Percentiles rank a stretch among this genome's conserved stretches.
Evolutionary conservation across 192 early-diverging fungal genomes (phyloP).

Genomic region (Coemansia sp.): DNA sequence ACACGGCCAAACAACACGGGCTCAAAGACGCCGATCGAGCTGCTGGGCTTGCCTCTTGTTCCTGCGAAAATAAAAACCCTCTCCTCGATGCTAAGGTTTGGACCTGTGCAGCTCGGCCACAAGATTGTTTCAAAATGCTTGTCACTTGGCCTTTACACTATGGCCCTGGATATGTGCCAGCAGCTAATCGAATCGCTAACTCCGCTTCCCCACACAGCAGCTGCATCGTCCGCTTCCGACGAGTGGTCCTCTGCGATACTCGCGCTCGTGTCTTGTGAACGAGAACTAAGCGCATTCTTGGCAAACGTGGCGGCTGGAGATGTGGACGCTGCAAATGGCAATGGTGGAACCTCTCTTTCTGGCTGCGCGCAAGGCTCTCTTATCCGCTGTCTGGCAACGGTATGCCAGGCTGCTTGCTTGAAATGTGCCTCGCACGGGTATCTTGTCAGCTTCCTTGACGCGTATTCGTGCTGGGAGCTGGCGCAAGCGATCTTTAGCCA

Average conservation of each 20-base stretch:
- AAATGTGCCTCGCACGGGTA: slow-evolving; percentile 25
- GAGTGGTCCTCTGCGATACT: slow-evolving; percentile 18
- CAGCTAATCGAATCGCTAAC: slow-evolving; percentile 18
- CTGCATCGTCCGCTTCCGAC: neutral
- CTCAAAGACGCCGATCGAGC: neutral
- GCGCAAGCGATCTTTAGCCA: slow-evolving; percentile 33
- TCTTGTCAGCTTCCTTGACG: slow-evolving; percentile 29
- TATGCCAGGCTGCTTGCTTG: slow-evolving; percentile 27
- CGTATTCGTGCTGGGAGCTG: slow-evolving; percentile 42
- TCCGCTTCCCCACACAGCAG: neutral
- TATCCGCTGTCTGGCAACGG: slow-evolving; percentile 9
- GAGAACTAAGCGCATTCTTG: slow-evolving; percentile 14
- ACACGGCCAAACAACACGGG: neutral
- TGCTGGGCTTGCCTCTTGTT: slow-evolving; percentile 19
- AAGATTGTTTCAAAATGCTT: slow-evolving; percentile 19
- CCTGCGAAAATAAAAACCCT: slow-evolving; percentile 27
- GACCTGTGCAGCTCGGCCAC: slow-evolving; percentile 17
- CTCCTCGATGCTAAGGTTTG: slow-evolving; percentile 35
- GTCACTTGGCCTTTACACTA: slow-evolving; percentile 7
- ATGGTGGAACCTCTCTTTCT: neutral
- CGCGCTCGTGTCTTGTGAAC: slow-evolving; percentile 32
- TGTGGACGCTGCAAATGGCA: neutral
- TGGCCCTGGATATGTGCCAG: slow-evolving; percentile 43
- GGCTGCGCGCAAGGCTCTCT: slow-evolving; percentile 23
- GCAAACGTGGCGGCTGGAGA: slow-evolving; percentile 6